phyloP scores from a whole-genome alignment of 225 moss, liverwort and hornwort genomes.

The Marchantia polymorpha region DNA sequence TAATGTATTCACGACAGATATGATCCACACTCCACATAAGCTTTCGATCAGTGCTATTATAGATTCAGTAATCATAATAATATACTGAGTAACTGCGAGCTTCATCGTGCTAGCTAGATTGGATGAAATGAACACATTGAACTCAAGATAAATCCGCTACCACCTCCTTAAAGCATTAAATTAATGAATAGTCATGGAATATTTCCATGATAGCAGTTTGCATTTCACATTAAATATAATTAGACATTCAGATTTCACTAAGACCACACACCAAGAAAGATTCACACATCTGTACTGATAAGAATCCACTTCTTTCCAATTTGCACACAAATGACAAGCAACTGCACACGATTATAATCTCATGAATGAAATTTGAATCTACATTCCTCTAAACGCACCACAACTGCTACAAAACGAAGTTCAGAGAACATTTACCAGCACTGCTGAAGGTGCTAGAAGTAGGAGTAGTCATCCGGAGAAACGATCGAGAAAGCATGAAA shows the following conservation, averaged over 20 bases:
- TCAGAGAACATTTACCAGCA: background rate
- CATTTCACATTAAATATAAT: background rate
- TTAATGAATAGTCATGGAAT: too few species aligned
- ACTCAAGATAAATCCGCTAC: too few species aligned
- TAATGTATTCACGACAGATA: too few species aligned
- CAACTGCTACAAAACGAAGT: background rate
- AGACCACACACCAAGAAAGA: background rate
- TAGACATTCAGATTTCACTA: too few species aligned
- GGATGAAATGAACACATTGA: too few species aligned
- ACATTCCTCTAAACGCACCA: background rate
- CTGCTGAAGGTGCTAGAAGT: background rate
- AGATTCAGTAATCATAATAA: too few species aligned
- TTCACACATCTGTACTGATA: background rate
- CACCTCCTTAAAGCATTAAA: too few species aligned
- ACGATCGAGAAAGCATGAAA: slow-evolving; percentile 3
- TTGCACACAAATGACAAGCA: background rate
- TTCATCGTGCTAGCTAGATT: too few species aligned
- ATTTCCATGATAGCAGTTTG: too few species aligned
- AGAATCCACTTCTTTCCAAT: background rate
- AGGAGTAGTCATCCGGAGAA: slow-evolving; percentile 21
- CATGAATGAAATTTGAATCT: background rate
- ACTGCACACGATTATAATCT: background rate
- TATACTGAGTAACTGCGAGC: too few species aligned
- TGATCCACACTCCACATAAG: too few species aligned
- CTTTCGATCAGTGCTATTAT: too few species aligned